phyloP scores from a whole-genome alignment of 306 rosid genomes.

The Purshia tridentata region DNA sequence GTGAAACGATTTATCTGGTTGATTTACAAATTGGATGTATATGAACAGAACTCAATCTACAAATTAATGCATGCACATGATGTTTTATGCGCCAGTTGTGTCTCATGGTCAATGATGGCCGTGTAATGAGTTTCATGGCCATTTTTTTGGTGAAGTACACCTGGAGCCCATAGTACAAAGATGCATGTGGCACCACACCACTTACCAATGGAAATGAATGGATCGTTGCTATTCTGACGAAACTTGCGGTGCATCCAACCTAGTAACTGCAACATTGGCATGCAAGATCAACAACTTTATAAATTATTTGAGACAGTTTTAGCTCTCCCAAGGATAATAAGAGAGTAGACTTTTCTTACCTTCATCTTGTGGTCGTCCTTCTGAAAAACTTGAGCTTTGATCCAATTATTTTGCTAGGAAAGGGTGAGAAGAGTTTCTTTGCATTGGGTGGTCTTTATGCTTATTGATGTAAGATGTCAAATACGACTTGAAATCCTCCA shows the following conservation, averaged over 20 bases:
- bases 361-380: conserved; percentile 52
- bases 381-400: conserved; percentile 40
- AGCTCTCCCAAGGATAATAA: background rate
- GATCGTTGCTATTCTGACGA: conserved; percentile 77
- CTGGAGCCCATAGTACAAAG: conserved; percentile 19
- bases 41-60: background rate
- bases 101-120: background rate
- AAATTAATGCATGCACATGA: background rate
- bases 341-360: conserved; percentile 41
- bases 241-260: conserved; percentile 98
- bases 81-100: background rate
- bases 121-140: background rate
- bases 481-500: conserved; percentile 34
- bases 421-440: conserved; percentile 28
- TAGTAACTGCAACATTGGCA: conserved; percentile 60
- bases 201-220: conserved; percentile 75
- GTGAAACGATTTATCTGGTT: background rate
- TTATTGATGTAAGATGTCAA: conserved; percentile 41
- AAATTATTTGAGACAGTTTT: conserved; percentile 4
- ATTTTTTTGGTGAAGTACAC: conserved; percentile 12
- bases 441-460: conserved; percentile 25
- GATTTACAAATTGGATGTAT: background rate
- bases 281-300: conserved; percentile 24
- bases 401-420: conserved; percentile 39
- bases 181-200: conserved; percentile 7